A percentile compares a stretch with the other conserved stretches of the same genome.
phyloP scores from a whole-genome alignment of 495 filamentous ascomycete genomes.

The Wilcoxina mikolae region DNA sequence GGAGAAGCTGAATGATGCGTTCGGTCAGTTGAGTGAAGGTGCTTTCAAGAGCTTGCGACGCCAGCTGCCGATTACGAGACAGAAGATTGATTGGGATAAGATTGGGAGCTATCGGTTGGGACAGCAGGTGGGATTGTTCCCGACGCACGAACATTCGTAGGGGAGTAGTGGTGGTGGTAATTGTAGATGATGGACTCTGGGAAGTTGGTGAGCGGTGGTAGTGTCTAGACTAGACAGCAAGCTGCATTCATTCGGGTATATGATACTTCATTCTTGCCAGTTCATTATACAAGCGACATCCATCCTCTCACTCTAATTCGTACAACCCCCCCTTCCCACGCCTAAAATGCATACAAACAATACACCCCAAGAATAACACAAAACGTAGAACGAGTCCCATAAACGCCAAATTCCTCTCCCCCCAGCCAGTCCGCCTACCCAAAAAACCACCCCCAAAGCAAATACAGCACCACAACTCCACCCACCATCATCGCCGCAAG shows the following conservation, averaged over 20 bases:
- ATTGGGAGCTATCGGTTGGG: constrained; percentile 83
- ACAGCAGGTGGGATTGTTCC: constrained; percentile 41
- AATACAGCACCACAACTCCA: constrained; percentile 59
- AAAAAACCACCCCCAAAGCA: constrained; percentile 47
- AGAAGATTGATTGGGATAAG: constrained; percentile 99
- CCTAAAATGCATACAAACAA: too few relatives aligned
- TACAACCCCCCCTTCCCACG: too few relatives aligned
- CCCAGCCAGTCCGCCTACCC: background rate
- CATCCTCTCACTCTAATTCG: too few relatives aligned
- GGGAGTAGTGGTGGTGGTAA: too few relatives aligned
- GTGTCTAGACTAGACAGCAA: too few relatives aligned
- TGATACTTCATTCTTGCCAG: too few relatives aligned
- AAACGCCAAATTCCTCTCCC: background rate
- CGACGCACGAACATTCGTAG: background rate
- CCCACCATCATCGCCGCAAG: constrained; percentile 69
- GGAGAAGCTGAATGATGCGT: constrained; percentile 85
- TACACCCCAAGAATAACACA: background rate
- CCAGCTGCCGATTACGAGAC: constrained; percentile 88
- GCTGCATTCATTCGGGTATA: too few relatives aligned
- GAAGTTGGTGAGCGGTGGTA: background rate
- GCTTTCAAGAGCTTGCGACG: constrained; percentile 85
- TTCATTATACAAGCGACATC: too few relatives aligned
- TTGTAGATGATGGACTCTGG: background rate
- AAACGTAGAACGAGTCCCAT: background rate
- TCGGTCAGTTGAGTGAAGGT: constrained; percentile 74